Conservation (phyloP, 305 asterid genomes). For the Rubia tinctorum region DNA sequence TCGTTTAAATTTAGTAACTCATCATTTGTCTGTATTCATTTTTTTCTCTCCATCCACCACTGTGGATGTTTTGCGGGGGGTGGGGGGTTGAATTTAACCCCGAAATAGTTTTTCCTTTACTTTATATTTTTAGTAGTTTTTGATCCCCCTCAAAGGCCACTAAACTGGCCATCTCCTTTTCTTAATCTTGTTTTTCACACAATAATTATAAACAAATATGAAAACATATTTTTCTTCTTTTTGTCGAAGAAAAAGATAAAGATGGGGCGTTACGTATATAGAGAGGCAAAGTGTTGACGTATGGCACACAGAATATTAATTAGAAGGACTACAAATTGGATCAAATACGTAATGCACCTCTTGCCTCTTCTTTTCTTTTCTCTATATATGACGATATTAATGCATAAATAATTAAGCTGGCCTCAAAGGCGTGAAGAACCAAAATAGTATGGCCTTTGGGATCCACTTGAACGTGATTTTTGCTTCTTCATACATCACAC, state of each 20-base stretch:
- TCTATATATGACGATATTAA: background rate
- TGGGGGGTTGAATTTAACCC: too few relatives aligned
- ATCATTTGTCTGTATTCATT: too few relatives aligned
- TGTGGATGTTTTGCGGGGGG: too few relatives aligned
- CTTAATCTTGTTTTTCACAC: too few relatives aligned
- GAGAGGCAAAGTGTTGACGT: slow-evolving; percentile 17
- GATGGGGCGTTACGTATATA: slow-evolving; percentile 3
- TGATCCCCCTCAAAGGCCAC: too few relatives aligned
- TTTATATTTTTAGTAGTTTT: too few relatives aligned
- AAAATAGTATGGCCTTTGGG: background rate
- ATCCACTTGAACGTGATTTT: slow-evolving; percentile 3
- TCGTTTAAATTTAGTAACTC: too few relatives aligned
- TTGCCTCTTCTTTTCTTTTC: background rate
- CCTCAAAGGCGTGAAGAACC: background rate
- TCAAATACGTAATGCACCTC: background rate
- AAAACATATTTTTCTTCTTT: too few relatives aligned
- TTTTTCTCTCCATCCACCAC: too few relatives aligned
- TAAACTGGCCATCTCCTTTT: too few relatives aligned
- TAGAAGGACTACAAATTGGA: background rate
- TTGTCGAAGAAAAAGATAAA: background rate
- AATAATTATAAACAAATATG: too few relatives aligned
- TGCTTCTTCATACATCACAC: background rate
- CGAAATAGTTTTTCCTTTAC: too few relatives aligned
- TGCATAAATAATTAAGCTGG: background rate
- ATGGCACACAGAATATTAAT: slow-evolving; percentile 6